Evolutionary conservation across 2,329 filamentous ascomycete species (phyloP), one percentile per base, ranked within the genome.

Genomic region (Talaromyces sp.): DNA sequence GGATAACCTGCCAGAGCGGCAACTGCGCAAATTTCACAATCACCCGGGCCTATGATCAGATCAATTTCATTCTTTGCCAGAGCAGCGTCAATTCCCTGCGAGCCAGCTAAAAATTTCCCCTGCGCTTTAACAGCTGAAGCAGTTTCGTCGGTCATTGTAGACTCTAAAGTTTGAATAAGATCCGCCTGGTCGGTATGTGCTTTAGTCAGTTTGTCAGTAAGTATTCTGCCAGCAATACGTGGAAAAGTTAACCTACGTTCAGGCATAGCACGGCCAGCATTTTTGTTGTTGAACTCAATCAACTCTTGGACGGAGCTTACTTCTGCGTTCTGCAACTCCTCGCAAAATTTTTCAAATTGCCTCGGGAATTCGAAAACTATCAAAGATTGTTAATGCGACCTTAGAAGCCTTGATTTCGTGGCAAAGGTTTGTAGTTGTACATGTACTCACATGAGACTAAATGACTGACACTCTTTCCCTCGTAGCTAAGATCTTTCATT

Each of bases 1-100:
- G 60, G 60, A 9, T 43, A 62, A 14, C 60, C 60, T 54, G 60
- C 49, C 49, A 62, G 31, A 56, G 60, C 60, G 16, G 60, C 60
- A 8, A 62, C 35, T 13, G 22, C 50, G 33, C 47, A 54, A 33
- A 62, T 62, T 13, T 41, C 47, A 56, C 60, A 54, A 45, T 62
- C 60, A 13, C 47, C 47, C 8, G 60, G 60, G 31, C 60, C 60
- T 9, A 62, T 62, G 33, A 62, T 56, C n/a, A 62, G 14, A 62
- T 62, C 60, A 35, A 62, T 56, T 33, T 56, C 11, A 24, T 62
- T 41, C 35, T 62, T 27, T 24, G 59, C 31, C 3, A 61, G 47
- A 52, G 59, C 59, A 61, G 16, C n/a, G 31, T 61, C 59, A 52
- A 61, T 61, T 3, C 59, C 59, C n/a, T 41, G 43, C 19, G 59